A percentile compares a stretch with the other conserved stretches of the same genome.
Conservation (phyloP, 345 rosid genomes). For the Populus simonii region DNA sequence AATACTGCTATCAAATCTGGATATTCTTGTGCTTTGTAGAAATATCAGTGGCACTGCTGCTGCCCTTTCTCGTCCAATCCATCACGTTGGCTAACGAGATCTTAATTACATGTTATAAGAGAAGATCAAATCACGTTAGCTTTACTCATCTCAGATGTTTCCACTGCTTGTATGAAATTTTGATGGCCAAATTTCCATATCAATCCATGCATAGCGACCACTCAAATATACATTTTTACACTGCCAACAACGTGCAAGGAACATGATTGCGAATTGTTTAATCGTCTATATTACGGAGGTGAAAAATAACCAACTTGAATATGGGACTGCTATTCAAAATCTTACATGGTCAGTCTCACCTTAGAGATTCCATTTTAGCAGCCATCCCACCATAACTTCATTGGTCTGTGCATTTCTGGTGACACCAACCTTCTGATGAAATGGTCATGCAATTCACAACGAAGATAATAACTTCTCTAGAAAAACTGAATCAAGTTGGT, state of each 20-base stretch:
- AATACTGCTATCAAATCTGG: neutral
- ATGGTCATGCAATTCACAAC: no score
- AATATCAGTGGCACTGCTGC: neutral
- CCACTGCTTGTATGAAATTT: neutral
- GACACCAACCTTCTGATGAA: no score
- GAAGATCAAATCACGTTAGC: neutral
- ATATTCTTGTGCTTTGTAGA: neutral
- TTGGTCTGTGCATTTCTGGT: no score
- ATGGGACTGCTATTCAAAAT: no score
- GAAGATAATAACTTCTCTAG: no score
- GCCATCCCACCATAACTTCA: neutral
- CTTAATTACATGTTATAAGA: neutral
- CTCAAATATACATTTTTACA: neutral
- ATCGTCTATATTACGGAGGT: no score
- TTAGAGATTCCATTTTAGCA: neutral
- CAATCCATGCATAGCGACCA: neutral
- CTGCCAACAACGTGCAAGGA: neutral
- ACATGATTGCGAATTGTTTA: no score
- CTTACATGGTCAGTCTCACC: neutral
- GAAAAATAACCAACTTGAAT: no score
- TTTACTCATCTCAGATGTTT: neutral
- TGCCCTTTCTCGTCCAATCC: no score
- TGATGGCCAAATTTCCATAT: no score
- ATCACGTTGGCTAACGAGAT: neutral
- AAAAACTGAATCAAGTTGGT: no score